A percentile compares a stretch with the other conserved stretches of the same genome.
Evolutionary conservation across 2,329 filamentous ascomycete genomes (phyloP).

Genomic region (Pleochaeta shiraiana): DNA sequence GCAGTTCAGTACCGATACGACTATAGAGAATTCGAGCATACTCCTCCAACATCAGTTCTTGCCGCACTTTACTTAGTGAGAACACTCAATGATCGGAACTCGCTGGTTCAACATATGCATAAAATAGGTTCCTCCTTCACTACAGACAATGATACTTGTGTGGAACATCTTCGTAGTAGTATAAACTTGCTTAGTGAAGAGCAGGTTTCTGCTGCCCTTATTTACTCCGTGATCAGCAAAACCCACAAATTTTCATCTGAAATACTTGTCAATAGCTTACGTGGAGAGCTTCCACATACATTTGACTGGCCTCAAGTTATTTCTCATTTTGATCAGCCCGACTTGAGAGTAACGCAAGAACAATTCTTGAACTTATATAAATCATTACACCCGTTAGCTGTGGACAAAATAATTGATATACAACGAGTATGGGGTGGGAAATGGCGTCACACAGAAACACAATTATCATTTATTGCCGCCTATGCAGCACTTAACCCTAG

Average conservation of each 20-base stretch:
- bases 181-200: slow-evolving; percentile 46
- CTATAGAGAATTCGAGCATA: slow-evolving; percentile 29
- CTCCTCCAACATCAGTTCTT: slow-evolving; percentile 48
- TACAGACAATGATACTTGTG: slow-evolving; percentile 45
- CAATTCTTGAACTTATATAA: slow-evolving; percentile 72
- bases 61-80: slow-evolving; percentile 48
- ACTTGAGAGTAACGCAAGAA: slow-evolving; percentile 48
- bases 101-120: slow-evolving; percentile 46
- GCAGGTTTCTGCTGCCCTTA: slow-evolving; percentile 60
- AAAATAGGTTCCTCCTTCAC: slow-evolving; percentile 55
- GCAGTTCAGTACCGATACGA: slow-evolving; percentile 40
- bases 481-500: slow-evolving; percentile 57
- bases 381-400: slow-evolving; percentile 51
- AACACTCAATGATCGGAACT: slow-evolving; percentile 36
- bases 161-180: slow-evolving; percentile 29
- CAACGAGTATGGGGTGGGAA: slow-evolving; percentile 74
- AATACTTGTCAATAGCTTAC: slow-evolving; percentile 37
- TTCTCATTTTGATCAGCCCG: slow-evolving; percentile 57
- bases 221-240: slow-evolving; percentile 39
- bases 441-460: slow-evolving; percentile 72
- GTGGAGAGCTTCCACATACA: slow-evolving; percentile 36
- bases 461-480: slow-evolving; percentile 81
- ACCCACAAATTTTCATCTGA: slow-evolving; percentile 30
- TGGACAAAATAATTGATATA: slow-evolving; percentile 50
- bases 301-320: slow-evolving; percentile 55